A percentile compares a stretch with the other conserved stretches of the same genome.
phyloP scores from a whole-genome alignment of 192 early-diverging fungal genomes.

The Entophlyctis luteolus region DNA sequence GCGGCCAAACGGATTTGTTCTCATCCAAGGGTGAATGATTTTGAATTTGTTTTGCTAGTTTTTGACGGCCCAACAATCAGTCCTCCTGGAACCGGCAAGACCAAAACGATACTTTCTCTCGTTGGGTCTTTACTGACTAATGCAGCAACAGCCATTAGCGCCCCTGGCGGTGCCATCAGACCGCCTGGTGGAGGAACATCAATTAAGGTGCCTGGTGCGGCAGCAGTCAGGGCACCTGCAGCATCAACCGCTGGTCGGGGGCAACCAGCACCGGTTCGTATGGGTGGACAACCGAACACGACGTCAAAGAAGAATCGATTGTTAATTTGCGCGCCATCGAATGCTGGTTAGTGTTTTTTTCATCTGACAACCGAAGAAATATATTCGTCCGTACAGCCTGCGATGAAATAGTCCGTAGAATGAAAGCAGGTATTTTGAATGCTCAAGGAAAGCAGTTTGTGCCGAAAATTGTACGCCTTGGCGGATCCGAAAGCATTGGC shows the following conservation, averaged over 20 bases:
- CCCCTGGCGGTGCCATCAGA: constrained; percentile 20
- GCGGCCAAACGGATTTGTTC: constrained; percentile 68
- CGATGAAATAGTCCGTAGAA: constrained; percentile 88
- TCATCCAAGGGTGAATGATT: constrained; percentile 78
- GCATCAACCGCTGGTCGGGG: not conserved
- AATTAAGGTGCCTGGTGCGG: not conserved
- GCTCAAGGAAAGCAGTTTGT: constrained; percentile 51
- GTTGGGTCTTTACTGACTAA: constrained; percentile 63
- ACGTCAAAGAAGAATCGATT: constrained; percentile 53
- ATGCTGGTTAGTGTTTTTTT: constrained; percentile 57
- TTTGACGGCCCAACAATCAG: constrained; percentile 44
- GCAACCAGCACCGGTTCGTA: not conserved
- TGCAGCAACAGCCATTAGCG: constrained; percentile 22
- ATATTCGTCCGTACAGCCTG: constrained; percentile 43
- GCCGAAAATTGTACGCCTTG: constrained; percentile 80
- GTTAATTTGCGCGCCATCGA: constrained; percentile 90
- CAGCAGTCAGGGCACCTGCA: constrained; percentile 1
- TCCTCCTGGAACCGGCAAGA: constrained; percentile 72
- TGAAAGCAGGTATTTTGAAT: constrained; percentile 71
- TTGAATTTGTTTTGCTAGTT: constrained; percentile 44
- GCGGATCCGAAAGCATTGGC: constrained; percentile 69
- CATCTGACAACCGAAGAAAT: too few relatives aligned
- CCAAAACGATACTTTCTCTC: constrained; percentile 84
- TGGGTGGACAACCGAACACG: not conserved
- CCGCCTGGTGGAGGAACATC: constrained; percentile 25